A percentile compares a stretch with the other conserved stretches of the same genome.
Conservation (phyloP, 257 asterid species). For the Leptodermis oblonga region DNA sequence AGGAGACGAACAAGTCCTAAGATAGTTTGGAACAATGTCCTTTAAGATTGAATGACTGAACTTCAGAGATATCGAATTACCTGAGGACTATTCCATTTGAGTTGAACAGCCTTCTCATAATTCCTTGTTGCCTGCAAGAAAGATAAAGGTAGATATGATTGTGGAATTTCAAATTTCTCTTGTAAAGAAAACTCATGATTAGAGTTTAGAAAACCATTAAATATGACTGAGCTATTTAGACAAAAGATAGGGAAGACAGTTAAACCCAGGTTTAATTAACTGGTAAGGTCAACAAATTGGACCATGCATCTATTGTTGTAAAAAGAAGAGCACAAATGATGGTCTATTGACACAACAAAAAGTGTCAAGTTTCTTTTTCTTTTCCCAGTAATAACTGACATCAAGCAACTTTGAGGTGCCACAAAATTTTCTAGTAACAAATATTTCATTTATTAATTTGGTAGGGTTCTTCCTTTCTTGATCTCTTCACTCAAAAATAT, state of each 20-base stretch:
- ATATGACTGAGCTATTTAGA: neutral
- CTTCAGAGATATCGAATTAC: slow-evolving; percentile 35
- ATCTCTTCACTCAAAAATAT: neutral
- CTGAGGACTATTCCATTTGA: slow-evolving; percentile 99
- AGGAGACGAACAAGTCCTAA: neutral
- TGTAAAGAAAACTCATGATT: slow-evolving; percentile 11
- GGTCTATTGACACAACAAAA: slow-evolving; percentile 16
- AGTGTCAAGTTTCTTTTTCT: neutral
- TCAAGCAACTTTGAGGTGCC: neutral
- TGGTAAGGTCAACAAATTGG: neutral
- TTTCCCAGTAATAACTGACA: neutral
- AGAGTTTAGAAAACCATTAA: neutral
- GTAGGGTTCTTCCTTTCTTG: neutral
- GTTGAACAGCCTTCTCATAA: slow-evolving; percentile 94
- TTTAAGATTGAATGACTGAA: neutral
- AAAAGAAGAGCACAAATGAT: too few relatives aligned
- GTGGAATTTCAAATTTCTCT: neutral
- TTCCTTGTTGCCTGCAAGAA: slow-evolving; percentile 83
- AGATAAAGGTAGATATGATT: slow-evolving; percentile 12
- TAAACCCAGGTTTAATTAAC: neutral
- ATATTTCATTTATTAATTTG: neutral
- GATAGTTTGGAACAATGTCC: neutral
- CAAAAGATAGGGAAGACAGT: neutral
- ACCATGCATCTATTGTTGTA: neutral
- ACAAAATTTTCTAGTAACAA: neutral